Evolutionary conservation across 345 rosid species (phyloP).

Genomic region (Turritis glabra): DNA sequence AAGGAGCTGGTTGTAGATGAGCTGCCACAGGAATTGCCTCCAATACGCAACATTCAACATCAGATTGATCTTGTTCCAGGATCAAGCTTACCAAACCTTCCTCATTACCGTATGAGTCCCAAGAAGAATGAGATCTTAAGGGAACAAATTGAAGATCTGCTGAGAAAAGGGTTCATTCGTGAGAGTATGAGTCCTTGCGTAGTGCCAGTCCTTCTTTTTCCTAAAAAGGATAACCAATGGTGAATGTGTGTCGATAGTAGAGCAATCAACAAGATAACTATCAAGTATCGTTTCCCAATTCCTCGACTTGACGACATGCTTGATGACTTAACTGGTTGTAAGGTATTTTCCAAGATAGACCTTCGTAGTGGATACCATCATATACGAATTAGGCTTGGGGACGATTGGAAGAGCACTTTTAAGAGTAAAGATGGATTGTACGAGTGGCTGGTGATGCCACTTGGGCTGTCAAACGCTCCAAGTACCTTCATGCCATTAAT

Average conservation of each 20-base stretch:
- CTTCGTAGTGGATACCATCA: too few relatives aligned
- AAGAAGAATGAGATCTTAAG: not conserved
- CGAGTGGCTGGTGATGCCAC: not conserved
- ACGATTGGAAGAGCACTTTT: too few relatives aligned
- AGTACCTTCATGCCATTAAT: not conserved
- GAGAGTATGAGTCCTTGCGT: not conserved
- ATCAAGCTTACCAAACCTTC: too few relatives aligned
- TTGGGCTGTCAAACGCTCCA: not conserved
- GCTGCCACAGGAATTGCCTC: not conserved
- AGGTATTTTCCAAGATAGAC: not conserved
- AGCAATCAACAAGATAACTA: not conserved
- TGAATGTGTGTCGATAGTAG: too few relatives aligned
- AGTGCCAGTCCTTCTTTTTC: not conserved
- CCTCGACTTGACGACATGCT: not conserved
- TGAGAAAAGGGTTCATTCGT: not conserved
- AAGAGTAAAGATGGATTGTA: too few relatives aligned
- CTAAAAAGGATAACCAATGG: not conserved
- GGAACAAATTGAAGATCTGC: not conserved
- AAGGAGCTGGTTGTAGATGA: not conserved
- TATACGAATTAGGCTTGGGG: not conserved
- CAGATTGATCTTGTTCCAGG: too few relatives aligned
- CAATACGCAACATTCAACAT: not conserved
- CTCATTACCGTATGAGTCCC: too few relatives aligned
- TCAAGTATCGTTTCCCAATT: not conserved
- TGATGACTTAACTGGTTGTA: too few relatives aligned